A percentile compares a stretch with the other conserved stretches of the same genome.
Conservation (phyloP, 1,284 basidiomycete genomes). For the Athelia psychrophila region DNA sequence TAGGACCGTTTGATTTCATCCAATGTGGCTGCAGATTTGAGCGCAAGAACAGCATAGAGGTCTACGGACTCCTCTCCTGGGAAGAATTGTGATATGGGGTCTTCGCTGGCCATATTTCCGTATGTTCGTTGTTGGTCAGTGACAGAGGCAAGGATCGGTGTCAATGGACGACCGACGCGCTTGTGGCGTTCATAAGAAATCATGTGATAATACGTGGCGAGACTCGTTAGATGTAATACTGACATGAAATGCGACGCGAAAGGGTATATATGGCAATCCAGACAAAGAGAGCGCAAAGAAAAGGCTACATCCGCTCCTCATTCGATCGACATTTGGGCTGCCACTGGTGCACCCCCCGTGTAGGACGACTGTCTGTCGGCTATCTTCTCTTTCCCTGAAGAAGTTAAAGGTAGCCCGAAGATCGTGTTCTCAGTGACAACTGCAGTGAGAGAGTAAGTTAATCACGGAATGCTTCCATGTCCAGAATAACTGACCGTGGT, state of each 20-base stretch:
- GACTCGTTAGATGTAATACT: background rate
- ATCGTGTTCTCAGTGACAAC: background rate
- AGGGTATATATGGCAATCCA: background rate
- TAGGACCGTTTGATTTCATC: slow-evolving; percentile 85
- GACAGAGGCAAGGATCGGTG: slow-evolving; percentile 9
- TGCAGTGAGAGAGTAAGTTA: slow-evolving; percentile 1
- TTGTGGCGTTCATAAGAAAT: background rate
- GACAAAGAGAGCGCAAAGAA: no score
- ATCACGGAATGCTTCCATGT: background rate
- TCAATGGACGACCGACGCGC: background rate
- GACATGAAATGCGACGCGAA: slow-evolving; percentile 15
- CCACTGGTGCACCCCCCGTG: background rate
- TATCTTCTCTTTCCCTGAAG: background rate
- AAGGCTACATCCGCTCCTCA: background rate
- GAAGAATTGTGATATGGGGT: slow-evolving; percentile 80
- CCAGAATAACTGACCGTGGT: slow-evolving; percentile 9
- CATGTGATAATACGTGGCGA: background rate
- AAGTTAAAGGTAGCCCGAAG: background rate
- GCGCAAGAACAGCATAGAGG: slow-evolving; percentile 71
- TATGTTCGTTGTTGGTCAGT: slow-evolving; percentile 16
- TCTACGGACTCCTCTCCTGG: slow-evolving; percentile 65
- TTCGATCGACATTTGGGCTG: slow-evolving; percentile 1
- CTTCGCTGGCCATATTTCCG: slow-evolving; percentile 71
- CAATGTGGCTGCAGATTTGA: slow-evolving; percentile 48
- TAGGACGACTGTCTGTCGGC: background rate